These are phyloP conservation scores for Furcasterigmium sp. DNA, from an alignment of 2,329 filamentous ascomycete species.

Conservation along the genomic window DNA sequence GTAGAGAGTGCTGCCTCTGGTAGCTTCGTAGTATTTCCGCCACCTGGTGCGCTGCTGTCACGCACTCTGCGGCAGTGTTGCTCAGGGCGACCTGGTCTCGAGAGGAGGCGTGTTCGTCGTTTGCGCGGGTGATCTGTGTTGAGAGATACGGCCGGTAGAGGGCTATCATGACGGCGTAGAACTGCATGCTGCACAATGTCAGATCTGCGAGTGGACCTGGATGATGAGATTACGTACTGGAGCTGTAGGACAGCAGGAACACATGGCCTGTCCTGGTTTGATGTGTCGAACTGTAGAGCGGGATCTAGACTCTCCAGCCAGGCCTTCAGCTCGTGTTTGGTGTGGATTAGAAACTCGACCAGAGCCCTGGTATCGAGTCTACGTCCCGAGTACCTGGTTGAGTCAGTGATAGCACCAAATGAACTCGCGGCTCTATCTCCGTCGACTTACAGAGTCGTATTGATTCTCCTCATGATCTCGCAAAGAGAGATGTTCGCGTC, in stretches of 20 bases:
- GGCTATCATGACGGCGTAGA: slow-evolving; percentile 18
- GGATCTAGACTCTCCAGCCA: slow-evolving; percentile 15
- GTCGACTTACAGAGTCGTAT: slow-evolving; percentile 15
- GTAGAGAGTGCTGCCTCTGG: slow-evolving; percentile 11
- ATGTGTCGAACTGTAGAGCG: slow-evolving; percentile 13
- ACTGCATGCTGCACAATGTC: slow-evolving; percentile 17
- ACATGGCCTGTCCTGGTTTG: slow-evolving; percentile 9
- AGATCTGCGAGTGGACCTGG: no score
- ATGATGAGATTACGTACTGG: slow-evolving; percentile 12
- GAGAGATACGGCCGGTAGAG: slow-evolving; percentile 20
- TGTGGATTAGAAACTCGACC: not conserved
- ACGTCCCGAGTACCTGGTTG: not conserved
- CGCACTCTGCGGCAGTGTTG: slow-evolving; percentile 10
- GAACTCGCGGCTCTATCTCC: not conserved
- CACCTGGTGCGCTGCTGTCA: slow-evolving; percentile 15
- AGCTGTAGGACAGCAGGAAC: slow-evolving; percentile 18
- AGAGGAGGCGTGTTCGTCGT: not conserved
- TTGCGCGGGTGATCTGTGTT: slow-evolving; percentile 10
- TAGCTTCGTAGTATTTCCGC: slow-evolving; percentile 13
- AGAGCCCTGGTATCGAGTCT: not conserved
- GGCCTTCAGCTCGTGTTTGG: slow-evolving; percentile 8
- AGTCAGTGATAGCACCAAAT: not conserved
- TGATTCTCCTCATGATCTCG: slow-evolving; percentile 17
- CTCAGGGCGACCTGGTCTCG: not conserved
- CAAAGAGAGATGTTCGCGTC: slow-evolving; percentile 3